phyloP scores from a whole-genome alignment of 192 early-diverging fungal genomes.

The Dissophora globulifera region DNA sequence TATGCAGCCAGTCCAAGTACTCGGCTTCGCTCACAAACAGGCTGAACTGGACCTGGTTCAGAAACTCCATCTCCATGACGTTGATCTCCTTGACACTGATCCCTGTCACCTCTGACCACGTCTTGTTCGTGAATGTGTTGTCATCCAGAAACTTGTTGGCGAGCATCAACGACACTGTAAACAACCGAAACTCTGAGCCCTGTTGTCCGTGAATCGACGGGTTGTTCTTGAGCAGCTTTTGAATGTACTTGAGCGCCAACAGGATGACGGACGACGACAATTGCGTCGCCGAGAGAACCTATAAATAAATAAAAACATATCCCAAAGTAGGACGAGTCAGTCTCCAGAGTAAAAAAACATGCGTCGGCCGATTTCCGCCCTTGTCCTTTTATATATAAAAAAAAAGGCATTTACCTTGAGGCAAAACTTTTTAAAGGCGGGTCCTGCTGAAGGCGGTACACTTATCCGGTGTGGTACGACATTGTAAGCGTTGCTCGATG shows the following conservation, averaged over 20 bases:
- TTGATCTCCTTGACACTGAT: slow-evolving; percentile 83
- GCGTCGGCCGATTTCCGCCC: no score
- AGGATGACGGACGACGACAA: slow-evolving; percentile 70
- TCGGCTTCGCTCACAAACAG: slow-evolving; percentile 74
- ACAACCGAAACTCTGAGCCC: slow-evolving; percentile 84
- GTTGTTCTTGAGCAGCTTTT: slow-evolving; percentile 63
- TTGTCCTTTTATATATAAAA: no score
- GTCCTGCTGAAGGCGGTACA: slow-evolving; percentile 21
- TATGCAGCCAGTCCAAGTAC: slow-evolving; percentile 75
- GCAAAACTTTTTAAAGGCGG: slow-evolving; percentile 32
- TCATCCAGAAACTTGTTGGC: slow-evolving; percentile 89
- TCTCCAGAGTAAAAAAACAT: no score
- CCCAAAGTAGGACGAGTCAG: no score
- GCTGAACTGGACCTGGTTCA: slow-evolving; percentile 77
- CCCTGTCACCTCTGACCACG: slow-evolving; percentile 86
- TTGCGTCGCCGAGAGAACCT: slow-evolving; percentile 67
- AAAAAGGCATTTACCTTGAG: slow-evolving; percentile 21
- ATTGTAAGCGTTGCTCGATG: slow-evolving; percentile 30
- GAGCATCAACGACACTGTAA: slow-evolving; percentile 84
- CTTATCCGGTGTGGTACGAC: slow-evolving; percentile 29
- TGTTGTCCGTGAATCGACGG: slow-evolving; percentile 65
- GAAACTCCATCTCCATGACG: slow-evolving; percentile 88
- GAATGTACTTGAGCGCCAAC: slow-evolving; percentile 72
- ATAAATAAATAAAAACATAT: neutral
- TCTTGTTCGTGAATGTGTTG: slow-evolving; percentile 89